These are phyloP conservation scores for Pleoardoris graminearum DNA, from an alignment of 2,329 filamentous ascomycete genomes.

Conservation along the genomic window DNA sequence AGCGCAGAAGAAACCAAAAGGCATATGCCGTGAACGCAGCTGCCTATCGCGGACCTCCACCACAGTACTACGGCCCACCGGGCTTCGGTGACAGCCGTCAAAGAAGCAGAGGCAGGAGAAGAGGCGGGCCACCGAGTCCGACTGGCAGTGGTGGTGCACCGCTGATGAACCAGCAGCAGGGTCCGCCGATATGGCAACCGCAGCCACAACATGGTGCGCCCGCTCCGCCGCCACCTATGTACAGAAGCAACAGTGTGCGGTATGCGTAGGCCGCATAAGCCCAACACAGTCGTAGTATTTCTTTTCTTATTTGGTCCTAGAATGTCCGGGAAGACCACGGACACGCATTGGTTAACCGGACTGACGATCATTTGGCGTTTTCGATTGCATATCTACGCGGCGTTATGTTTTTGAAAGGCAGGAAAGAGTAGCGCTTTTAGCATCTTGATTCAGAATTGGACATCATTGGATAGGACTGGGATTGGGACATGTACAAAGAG, in stretches of 20 bases:
- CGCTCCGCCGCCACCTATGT: neutral
- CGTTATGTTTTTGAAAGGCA: no score
- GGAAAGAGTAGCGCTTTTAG: no score
- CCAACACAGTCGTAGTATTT: no score
- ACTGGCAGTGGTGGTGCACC: neutral
- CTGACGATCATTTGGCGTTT: no score
- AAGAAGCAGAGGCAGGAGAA: constrained; percentile 1
- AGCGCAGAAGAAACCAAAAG: constrained; percentile 28
- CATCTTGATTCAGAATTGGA: no score
- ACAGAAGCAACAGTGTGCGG: neutral
- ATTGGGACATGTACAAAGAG: no score
- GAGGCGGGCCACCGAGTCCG: neutral
- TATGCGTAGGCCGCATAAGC: constrained; percentile 1
- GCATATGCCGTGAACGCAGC: constrained; percentile 28
- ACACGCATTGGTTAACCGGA: no score
- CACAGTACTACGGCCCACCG: neutral
- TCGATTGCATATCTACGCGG: no score
- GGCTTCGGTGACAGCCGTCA: neutral
- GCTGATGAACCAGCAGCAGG: neutral
- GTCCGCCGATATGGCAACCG: neutral
- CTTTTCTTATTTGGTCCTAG: no score
- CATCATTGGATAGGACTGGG: no score
- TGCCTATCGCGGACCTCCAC: constrained; percentile 15
- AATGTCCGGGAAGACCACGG: no score
- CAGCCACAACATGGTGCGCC: neutral